Evolutionary conservation across 306 rosid species (phyloP).

Genomic region (Pterocarpus santalinus): DNA sequence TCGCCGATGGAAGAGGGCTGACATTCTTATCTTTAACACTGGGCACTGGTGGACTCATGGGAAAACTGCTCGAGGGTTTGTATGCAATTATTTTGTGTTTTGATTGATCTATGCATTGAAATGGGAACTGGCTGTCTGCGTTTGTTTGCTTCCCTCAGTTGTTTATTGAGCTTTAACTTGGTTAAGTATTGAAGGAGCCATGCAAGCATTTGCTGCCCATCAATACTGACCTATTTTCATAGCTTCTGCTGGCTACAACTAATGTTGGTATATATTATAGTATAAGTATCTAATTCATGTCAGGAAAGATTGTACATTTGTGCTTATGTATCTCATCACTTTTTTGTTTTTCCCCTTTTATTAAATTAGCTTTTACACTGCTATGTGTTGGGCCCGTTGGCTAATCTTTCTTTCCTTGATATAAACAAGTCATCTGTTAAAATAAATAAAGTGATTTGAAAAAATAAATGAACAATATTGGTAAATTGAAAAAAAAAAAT

Average conservation of each 20-base stretch:
- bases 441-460: background rate
- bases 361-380: background rate
- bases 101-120: constrained; percentile 42
- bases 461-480: background rate
- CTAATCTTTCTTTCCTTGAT: constrained; percentile 15
- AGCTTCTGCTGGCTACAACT: background rate
- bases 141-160: constrained; percentile 25
- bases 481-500: background rate
- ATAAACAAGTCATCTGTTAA: constrained; percentile 10
- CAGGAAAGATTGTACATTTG: constrained; percentile 1
- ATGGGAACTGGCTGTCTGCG: constrained; percentile 12
- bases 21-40: constrained; percentile 94
- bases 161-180: constrained; percentile 36
- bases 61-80: constrained; percentile 96
- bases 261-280: background rate
- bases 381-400: constrained; percentile 22
- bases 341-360: background rate
- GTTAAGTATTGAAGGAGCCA: constrained; percentile 2
- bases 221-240: background rate
- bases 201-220: constrained; percentile 28
- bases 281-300: background rate
- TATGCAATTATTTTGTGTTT: constrained; percentile 41
- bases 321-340: background rate
- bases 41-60: constrained; percentile 99
- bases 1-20: constrained; percentile 86